Conservation (phyloP, 1,139 yeast genomes). For the Kazachstania sp. region DNA sequence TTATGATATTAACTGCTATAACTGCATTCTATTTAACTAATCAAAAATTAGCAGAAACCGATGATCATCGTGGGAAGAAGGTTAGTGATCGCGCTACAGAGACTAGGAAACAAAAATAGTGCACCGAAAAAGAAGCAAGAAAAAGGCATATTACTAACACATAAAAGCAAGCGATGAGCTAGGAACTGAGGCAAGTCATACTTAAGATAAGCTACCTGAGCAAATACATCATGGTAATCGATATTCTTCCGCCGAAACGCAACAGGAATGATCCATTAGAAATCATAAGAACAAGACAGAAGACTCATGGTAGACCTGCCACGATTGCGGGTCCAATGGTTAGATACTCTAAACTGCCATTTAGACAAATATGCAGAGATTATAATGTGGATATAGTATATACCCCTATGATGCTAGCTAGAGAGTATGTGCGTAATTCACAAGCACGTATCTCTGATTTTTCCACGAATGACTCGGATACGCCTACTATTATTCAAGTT, state of each 20-base stretch:
- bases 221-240: background rate
- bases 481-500: constrained; percentile 77
- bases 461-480: constrained; percentile 60
- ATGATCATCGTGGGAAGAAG: background rate
- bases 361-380: constrained; percentile 69
- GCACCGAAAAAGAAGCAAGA: background rate
- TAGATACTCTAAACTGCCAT: constrained; percentile 87
- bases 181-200: background rate
- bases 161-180: background rate
- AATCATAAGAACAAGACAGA: constrained; percentile 22
- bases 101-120: background rate
- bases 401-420: constrained; percentile 91
- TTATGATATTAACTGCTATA: constrained; percentile 16
- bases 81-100: background rate
- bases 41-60: background rate
- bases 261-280: constrained; percentile 26
- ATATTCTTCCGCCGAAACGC: background rate
- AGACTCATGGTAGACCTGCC: constrained; percentile 26
- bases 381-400: constrained; percentile 77
- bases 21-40: constrained; percentile 9
- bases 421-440: constrained; percentile 84
- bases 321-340: constrained; percentile 94
- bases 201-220: too few relatives aligned
- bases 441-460: constrained; percentile 79
- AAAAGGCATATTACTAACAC: background rate